A percentile compares a stretch with the other conserved stretches of the same genome.
These are phyloP conservation scores for Amanita rubescens DNA, from an alignment of 768 basidiomycete genomes.

Conservation along the genomic window DNA sequence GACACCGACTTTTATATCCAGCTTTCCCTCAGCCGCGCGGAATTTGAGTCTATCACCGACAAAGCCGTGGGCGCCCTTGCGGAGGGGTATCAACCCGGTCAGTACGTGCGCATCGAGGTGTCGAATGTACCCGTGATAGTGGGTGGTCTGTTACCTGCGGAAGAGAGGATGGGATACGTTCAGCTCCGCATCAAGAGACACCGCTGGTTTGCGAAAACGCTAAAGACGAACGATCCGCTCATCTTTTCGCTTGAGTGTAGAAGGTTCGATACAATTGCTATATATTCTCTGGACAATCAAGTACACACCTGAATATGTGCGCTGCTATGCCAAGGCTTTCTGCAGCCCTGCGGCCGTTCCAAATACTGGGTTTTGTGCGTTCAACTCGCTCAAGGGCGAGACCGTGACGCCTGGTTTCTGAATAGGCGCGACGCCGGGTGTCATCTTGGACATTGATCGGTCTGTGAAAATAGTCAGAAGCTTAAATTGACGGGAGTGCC, in stretches of 20 bases:
- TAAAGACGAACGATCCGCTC: constrained; percentile 96
- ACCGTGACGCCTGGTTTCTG: constrained; percentile 77
- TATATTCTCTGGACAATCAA: constrained; percentile 97
- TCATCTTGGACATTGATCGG: constrained; percentile 88
- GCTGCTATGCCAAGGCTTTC: constrained; percentile 96
- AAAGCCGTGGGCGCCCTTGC: constrained; percentile 68
- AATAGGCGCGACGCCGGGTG: constrained; percentile 88
- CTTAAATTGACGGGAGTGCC: constrained; percentile 93
- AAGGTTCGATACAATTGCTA: constrained; percentile 89
- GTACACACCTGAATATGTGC: constrained; percentile 99
- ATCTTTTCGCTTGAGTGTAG: constrained; percentile 98
- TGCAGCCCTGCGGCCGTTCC: constrained; percentile 89
- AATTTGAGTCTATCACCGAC: constrained; percentile 74
- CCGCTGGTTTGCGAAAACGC: constrained; percentile 83
- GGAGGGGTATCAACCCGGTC: constrained; percentile 86
- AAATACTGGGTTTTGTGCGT: constrained; percentile 96
- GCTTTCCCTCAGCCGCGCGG: constrained; percentile 72
- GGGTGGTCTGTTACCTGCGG: constrained; percentile 83
- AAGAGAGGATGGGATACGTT: constrained; percentile 89
- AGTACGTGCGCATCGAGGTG: constrained; percentile 91
- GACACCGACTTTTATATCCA: constrained; percentile 89
- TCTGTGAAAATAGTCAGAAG: constrained; percentile 95
- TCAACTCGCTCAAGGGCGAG: constrained; percentile 73
- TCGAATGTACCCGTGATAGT: constrained; percentile 79
- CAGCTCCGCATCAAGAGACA: constrained; percentile 96